phyloP scores from a whole-genome alignment of 257 asterid species.

The Solanum clarkiae region DNA sequence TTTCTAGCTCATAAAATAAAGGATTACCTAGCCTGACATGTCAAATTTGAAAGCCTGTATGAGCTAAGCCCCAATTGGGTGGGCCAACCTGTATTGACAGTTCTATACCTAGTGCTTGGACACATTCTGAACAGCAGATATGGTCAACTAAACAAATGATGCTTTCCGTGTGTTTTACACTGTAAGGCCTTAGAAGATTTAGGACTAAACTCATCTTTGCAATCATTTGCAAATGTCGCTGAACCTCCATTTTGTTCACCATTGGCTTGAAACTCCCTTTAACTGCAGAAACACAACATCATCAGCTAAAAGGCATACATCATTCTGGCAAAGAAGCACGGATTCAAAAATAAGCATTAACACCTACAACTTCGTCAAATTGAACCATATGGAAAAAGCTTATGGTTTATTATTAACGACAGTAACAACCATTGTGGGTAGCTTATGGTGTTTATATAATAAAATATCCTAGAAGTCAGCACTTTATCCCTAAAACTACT shows the following conservation, averaged over 20 bases:
- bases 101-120: not conserved
- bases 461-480: not conserved
- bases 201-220: constrained; percentile 30
- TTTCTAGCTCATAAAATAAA: too few species aligned
- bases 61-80: too few species aligned
- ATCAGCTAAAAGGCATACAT: not conserved
- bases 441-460: not conserved
- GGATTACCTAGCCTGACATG: too few species aligned
- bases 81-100: too few species aligned
- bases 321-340: not conserved
- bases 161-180: not conserved
- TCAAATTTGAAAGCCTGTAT: too few species aligned
- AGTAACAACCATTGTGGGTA: not conserved
- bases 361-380: not conserved
- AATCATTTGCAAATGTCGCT: constrained; percentile 13
- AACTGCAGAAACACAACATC: constrained; percentile 23
- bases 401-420: not conserved
- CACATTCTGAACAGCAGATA: not conserved
- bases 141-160: constrained; percentile 10
- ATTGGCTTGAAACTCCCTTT: constrained; percentile 32
- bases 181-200: not conserved
- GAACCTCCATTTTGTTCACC: constrained; percentile 19
- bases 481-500: not conserved
- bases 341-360: not conserved
- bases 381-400: not conserved